phyloP scores from a whole-genome alignment of 208 protist genomes.

The Leishmania martiniquensis region DNA sequence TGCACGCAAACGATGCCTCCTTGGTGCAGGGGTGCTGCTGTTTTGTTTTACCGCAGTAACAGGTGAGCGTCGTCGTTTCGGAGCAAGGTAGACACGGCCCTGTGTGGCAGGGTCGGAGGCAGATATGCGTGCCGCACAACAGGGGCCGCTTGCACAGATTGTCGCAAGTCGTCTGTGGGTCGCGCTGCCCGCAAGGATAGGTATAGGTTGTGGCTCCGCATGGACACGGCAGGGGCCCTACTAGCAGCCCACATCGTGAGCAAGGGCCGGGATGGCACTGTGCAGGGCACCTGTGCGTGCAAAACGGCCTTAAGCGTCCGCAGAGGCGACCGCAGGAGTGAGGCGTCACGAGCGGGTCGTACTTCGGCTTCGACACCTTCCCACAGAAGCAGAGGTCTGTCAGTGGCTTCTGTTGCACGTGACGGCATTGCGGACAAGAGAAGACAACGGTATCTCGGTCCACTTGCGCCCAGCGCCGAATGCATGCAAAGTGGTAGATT shows the following conservation, averaged over 20 bases:
- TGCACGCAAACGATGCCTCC: slow-evolving; percentile 45
- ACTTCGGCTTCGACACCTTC: slow-evolving; percentile 55
- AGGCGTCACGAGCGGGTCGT: slow-evolving; percentile 70
- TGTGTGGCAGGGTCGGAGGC: slow-evolving; percentile 50
- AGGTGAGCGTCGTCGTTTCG: slow-evolving; percentile 27
- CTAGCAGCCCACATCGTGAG: slow-evolving; percentile 43
- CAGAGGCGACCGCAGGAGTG: slow-evolving; percentile 82
- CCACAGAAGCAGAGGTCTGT: slow-evolving; percentile 73
- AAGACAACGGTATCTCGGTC: slow-evolving; percentile 30
- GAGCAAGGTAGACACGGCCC: slow-evolving; percentile 50
- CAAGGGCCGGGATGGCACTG: slow-evolving; percentile 85
- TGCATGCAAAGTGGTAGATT: slow-evolving; percentile 77
- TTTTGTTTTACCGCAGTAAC: slow-evolving; percentile 44
- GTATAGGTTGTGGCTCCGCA: slow-evolving; percentile 73
- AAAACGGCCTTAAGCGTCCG: slow-evolving; percentile 42
- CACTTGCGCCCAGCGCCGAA: slow-evolving; percentile 55
- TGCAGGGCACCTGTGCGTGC: slow-evolving; percentile 54
- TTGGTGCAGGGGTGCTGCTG: slow-evolving; percentile 41
- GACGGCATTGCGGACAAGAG: slow-evolving; percentile 58
- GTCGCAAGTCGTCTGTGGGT: slow-evolving; percentile 61
- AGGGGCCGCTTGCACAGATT: slow-evolving; percentile 50
- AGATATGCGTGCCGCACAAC: slow-evolving; percentile 58
- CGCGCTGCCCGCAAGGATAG: slow-evolving; percentile 65
- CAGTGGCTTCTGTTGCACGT: slow-evolving; percentile 33
- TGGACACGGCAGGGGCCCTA: slow-evolving; percentile 49